Percentiles rank a stretch among this genome's conserved stretches.
These are phyloP conservation scores for Cicer pinnatifidum DNA, from an alignment of 306 rosid genomes.

Conservation along the genomic window DNA sequence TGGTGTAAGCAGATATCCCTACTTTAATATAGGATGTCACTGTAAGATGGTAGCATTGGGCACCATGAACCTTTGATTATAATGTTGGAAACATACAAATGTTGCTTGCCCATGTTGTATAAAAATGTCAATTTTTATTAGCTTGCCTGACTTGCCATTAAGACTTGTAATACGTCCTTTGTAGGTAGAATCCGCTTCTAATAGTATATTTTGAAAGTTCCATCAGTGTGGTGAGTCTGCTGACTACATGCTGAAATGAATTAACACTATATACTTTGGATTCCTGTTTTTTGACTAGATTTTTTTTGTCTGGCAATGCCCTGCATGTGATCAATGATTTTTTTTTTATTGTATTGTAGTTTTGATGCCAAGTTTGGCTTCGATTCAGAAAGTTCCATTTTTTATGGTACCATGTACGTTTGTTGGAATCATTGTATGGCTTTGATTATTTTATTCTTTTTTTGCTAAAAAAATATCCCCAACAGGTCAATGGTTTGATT, in stretches of 20 bases:
- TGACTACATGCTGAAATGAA: background rate
- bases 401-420: constrained; percentile 3
- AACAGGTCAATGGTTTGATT: constrained; percentile 78
- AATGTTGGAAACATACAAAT: background rate
- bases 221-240: background rate
- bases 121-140: constrained; percentile 13
- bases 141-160: background rate
- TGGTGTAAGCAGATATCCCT: background rate
- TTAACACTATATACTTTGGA: background rate
- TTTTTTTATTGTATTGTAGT: background rate
- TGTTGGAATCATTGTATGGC: background rate
- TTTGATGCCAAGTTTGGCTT: constrained; percentile 5
- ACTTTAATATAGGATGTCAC: constrained; percentile 2
- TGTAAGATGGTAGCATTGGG: background rate
- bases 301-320: background rate
- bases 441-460: background rate
- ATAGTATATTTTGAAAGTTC: background rate
- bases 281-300: constrained; percentile 15
- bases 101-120: background rate
- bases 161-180: background rate
- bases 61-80: background rate
- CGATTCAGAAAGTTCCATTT: constrained; percentile 2
- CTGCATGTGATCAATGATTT: constrained; percentile 29
- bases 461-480: constrained; percentile 3
- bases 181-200: background rate